Base-by-base conservation (phyloP, 345 rosid genomes). In the Hibiscus tridactylites region DNA sequence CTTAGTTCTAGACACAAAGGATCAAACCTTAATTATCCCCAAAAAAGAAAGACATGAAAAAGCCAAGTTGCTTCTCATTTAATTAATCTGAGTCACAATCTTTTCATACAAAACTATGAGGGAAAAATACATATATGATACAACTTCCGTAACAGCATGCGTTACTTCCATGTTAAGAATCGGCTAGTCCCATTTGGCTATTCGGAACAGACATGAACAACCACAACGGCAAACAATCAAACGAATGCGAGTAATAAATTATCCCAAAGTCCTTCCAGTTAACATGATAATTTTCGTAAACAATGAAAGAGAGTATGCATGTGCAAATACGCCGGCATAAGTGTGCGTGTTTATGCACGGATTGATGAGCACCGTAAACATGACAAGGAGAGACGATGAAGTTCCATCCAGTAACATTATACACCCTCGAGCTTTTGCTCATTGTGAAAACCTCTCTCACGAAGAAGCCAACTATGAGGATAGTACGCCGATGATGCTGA, bases 61-160 rank as follows among this genome's bases (percentile, higher is more conserved):
- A 9, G 3, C 47, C 47, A 13, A 44, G 13, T 44, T 44, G 13
- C 12, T 44, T 44, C 84, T 77, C 82, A 77, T 82, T 84, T 47
- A 68, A 74, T 78, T 74, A 76, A 70, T 68, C 72, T 56, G 61
- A 71, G 84, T 76, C 78, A 73, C 71, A 82, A 76, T 63, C 68
- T 78, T 80, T 80, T 77, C 84, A 72, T 83, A 78, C 83, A 84
- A 81, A 85, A 84, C 77, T 71, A 72, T 44, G 79, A 50, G 44
- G 21, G 73, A 56, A 68, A 33, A 54, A 61, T 11, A 10, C 11
- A 59, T 54, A 56, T 71, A 77, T 79, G 79, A 74, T 77, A 80
- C 85, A 81, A 71, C 64, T 72, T 80, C 66, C 61, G 24, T 31
- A 66, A 65, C 54, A 19, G 56, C 47, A 62, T 2, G 71, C 37